Evolutionary conservation across 495 filamentous ascomycete species (phyloP).

Genomic region (Tuber brumale): DNA sequence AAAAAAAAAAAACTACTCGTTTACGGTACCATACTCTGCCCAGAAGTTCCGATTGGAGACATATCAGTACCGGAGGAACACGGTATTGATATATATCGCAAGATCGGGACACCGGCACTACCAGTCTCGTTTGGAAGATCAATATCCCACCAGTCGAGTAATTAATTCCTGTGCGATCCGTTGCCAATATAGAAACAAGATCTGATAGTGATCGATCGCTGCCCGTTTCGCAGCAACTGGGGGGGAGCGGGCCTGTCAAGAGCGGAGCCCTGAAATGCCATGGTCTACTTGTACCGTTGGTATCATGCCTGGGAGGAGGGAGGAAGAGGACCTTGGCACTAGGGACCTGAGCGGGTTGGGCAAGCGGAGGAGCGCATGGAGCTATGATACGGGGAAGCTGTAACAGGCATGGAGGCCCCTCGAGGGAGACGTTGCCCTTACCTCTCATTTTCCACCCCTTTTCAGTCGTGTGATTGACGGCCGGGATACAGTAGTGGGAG

Average conservation of each 20-base stretch:
- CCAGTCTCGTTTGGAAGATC: background rate
- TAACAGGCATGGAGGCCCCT: background rate
- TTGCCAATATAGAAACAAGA: background rate
- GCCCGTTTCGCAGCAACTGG: background rate
- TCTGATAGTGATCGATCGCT: background rate
- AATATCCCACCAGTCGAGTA: background rate
- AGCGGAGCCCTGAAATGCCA: no score
- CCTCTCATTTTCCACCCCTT: background rate
- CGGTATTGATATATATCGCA: no score
- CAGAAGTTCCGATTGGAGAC: background rate
- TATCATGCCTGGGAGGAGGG: no score
- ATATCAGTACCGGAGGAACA: no score
- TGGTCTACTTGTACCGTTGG: no score
- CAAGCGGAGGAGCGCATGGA: background rate
- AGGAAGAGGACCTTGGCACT: background rate
- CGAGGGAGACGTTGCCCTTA: background rate
- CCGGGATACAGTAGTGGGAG: background rate
- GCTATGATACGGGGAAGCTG: background rate
- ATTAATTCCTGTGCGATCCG: background rate
- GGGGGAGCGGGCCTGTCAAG: background rate
- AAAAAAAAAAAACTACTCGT: no score
- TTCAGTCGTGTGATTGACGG: background rate
- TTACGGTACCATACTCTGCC: no score
- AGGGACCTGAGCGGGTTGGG: background rate
- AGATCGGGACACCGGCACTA: no score